Evolutionary conservation across 768 basidiomycete species (phyloP).

Genomic region (Tylopilus sp.): DNA sequence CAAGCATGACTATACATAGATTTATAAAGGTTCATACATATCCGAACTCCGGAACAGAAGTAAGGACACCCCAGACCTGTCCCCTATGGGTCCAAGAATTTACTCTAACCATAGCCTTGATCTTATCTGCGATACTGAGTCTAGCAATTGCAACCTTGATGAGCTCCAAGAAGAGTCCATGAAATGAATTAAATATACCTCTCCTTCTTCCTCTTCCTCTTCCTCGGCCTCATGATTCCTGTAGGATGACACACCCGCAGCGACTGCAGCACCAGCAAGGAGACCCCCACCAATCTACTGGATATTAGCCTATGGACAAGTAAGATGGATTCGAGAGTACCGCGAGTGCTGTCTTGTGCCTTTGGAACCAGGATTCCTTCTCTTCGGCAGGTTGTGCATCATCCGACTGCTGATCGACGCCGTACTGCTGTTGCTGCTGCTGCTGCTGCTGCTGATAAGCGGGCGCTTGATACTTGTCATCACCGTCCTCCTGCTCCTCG

Average conservation of each 20-base stretch:
- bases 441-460: conserved; percentile 23
- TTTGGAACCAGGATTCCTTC: conserved; percentile 52
- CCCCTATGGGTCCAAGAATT: no score
- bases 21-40: no score
- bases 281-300: conserved; percentile 65
- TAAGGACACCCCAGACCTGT: not conserved
- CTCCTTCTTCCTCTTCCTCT: no score
- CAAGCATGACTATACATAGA: no score
- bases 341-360: conserved; percentile 57
- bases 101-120: not conserved
- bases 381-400: conserved; percentile 36
- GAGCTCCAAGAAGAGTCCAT: not conserved
- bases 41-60: no score
- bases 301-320: conserved; percentile 6
- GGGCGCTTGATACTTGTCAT: conserved; percentile 9
- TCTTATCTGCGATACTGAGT: not conserved
- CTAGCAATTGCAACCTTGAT: no score
- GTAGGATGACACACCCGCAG: conserved; percentile 48
- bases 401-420: conserved; percentile 17
- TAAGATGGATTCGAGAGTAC: conserved; percentile 28
- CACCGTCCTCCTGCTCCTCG: conserved; percentile 18
- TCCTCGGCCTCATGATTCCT: no score
- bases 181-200: no score
- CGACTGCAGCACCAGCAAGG: conserved; percentile 52
- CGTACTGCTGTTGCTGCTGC: no score